Conservation (phyloP, 345 rosid species). For the Heritiera littoralis region DNA sequence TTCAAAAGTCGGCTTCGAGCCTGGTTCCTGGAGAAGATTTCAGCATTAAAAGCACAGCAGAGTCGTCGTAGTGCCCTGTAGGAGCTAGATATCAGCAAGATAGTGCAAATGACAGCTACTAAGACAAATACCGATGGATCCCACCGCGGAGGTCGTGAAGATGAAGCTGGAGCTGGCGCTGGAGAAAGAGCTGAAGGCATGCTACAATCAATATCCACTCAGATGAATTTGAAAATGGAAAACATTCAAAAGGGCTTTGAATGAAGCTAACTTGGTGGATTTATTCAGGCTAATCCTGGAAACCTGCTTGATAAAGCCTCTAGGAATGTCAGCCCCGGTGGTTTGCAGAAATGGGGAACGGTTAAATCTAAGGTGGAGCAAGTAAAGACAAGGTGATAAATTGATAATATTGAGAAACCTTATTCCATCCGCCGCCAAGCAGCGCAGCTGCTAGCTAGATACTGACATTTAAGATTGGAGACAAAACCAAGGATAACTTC, state of each 20-base stretch:
- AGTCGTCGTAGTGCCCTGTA: constrained; percentile 24
- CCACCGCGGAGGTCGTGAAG: neutral
- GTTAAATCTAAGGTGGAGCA: neutral
- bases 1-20: constrained; percentile 16
- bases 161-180: neutral
- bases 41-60: neutral
- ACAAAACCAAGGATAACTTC: neutral
- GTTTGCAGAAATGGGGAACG: neutral
- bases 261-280: constrained; percentile 2
- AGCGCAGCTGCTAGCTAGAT: neutral
- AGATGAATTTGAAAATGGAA: neutral
- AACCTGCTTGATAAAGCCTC: neutral
- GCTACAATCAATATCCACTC: neutral
- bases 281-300: neutral
- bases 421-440: neutral
- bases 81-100: constrained; percentile 25
- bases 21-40: constrained; percentile 9
- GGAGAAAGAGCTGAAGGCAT: neutral
- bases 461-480: neutral
- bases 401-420: neutral
- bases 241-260: neutral
- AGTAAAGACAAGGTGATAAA: neutral
- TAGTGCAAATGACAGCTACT: constrained; percentile 14
- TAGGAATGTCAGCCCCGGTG: neutral
- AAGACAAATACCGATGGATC: constrained; percentile 9